A percentile compares a stretch with the other conserved stretches of the same genome.
Conservation (phyloP, 805 yeast species). For the Kuraishia borneana region DNA sequence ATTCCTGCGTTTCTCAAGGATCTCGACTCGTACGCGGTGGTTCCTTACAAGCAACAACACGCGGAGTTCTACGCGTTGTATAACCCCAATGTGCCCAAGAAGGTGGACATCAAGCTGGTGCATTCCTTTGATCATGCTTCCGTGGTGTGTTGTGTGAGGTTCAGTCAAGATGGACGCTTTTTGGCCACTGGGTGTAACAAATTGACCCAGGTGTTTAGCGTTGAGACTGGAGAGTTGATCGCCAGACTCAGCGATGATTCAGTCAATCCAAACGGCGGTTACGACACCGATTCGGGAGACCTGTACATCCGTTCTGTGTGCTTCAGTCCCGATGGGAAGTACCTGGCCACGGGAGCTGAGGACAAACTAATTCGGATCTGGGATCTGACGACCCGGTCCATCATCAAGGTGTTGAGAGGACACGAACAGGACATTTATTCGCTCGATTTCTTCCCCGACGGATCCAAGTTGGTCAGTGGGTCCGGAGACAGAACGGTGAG, state of each 20-base stretch:
- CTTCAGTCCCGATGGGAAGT: constrained; percentile 91
- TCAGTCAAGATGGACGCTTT: constrained; percentile 82
- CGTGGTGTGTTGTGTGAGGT: constrained; percentile 94
- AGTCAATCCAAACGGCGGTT: constrained; percentile 25
- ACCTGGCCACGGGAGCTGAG: constrained; percentile 89
- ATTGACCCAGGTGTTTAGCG: constrained; percentile 89
- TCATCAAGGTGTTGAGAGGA: constrained; percentile 79
- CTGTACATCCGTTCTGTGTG: constrained; percentile 91
- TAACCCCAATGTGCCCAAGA: constrained; percentile 74
- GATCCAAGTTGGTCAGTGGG: constrained; percentile 87
- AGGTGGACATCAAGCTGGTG: constrained; percentile 76
- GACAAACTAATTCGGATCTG: constrained; percentile 88
- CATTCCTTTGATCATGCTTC: constrained; percentile 87
- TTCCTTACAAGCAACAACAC: constrained; percentile 71
- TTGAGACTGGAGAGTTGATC: constrained; percentile 80
- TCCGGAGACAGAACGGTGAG: constrained; percentile 95
- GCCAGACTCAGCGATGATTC: constrained; percentile 81
- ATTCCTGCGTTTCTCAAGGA: constrained; percentile 75
- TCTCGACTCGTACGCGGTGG: constrained; percentile 67
- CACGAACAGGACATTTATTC: constrained; percentile 98
- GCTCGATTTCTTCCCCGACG: constrained; percentile 88
- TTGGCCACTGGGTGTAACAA: constrained; percentile 97
- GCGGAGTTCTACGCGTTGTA: constrained; percentile 81
- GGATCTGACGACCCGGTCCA: constrained; percentile 81
- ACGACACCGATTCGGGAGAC: constrained; percentile 64